These are phyloP conservation scores for Oemleria cerasiformis DNA, from an alignment of 306 rosid species.

Conservation along the genomic window DNA sequence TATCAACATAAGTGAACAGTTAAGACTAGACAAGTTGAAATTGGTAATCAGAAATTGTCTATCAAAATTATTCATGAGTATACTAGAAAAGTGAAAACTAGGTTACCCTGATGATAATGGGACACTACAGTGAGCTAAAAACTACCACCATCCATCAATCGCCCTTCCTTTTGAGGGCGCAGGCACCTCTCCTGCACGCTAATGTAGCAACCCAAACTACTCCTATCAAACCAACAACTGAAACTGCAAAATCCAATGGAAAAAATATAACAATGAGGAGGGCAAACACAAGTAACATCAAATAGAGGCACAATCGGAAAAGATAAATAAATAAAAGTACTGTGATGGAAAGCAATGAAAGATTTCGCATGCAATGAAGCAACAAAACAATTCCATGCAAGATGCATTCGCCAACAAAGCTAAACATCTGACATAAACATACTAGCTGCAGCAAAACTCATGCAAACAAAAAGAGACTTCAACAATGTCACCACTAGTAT, in stretches of 20 bases:
- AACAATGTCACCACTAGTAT: neutral
- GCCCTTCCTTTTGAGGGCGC: slow-evolving; percentile 31
- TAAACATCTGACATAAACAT: slow-evolving; percentile 23
- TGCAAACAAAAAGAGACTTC: slow-evolving; percentile 28
- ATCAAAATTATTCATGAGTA: no score
- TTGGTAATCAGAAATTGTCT: neutral
- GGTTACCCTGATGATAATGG: neutral
- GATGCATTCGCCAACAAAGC: neutral
- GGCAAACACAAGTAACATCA: neutral
- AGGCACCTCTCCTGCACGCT: slow-evolving; percentile 24
- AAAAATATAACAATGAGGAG: neutral
- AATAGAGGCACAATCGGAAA: neutral
- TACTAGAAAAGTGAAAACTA: no score
- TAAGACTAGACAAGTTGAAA: no score
- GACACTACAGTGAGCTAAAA: neutral
- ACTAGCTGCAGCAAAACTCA: slow-evolving; percentile 35
- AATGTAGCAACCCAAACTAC: slow-evolving; percentile 18
- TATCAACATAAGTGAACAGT: no score
- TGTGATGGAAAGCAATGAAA: neutral
- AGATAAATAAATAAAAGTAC: neutral
- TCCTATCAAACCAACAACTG: slow-evolving; percentile 24
- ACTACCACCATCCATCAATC: slow-evolving; percentile 20
- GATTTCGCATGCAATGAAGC: neutral
- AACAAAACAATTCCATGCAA: neutral
- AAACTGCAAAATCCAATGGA: slow-evolving; percentile 30